Base-by-base conservation (phyloP, 352 stramenopile species). In the Phytophthora crassamura region DNA sequence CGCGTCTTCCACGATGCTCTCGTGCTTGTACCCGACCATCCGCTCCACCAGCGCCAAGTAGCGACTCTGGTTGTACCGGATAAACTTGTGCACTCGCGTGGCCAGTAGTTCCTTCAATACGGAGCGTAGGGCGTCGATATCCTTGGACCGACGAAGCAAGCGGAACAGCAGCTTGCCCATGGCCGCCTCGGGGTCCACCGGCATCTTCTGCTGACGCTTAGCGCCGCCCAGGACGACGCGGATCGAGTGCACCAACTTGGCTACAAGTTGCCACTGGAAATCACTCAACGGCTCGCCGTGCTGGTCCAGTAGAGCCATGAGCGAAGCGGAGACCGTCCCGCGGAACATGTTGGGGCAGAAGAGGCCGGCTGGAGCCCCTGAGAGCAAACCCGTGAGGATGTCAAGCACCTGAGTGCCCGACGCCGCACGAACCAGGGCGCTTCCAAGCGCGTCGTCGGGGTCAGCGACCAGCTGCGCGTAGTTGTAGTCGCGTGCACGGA, bases 301-400 rank as follows among this genome's bases (percentile, higher is more conserved):
- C 38, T 69, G 48, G 15, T 80, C 61, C 5, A 91, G 40, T 28
- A 88, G 54, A 20, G 66, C 61, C 74, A 89, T 84, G 15, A 91
- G 25, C 20, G 69, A 80, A 15, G 74, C 76, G 5, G 78, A 50
- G 34, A 80, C 68, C 41, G 80, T 91, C n/a, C 80, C 78, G 8
- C 76, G 74, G 39, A 88, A 91, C 82, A 91, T 91, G 65, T 86
- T 87, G 1, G 80, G 82, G 49, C 78, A 82, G 61, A 89, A 91
- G 10, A 80, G 62, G 43, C 78, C 78, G 6, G 78, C 64, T 1
- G 80, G 78, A 1, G 80, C 74, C 5, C 80, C 80, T 5, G 75
- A 80, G n/a, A 88, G 51, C 41, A 91, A 61, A 16, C 53, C 82
- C n/a, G 82, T 86, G 30, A 90, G 59, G 56, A 88, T 84, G 49